These are phyloP conservation scores for Solanum peruvianum DNA, from an alignment of 257 asterid genomes.

Conservation along the genomic window DNA sequence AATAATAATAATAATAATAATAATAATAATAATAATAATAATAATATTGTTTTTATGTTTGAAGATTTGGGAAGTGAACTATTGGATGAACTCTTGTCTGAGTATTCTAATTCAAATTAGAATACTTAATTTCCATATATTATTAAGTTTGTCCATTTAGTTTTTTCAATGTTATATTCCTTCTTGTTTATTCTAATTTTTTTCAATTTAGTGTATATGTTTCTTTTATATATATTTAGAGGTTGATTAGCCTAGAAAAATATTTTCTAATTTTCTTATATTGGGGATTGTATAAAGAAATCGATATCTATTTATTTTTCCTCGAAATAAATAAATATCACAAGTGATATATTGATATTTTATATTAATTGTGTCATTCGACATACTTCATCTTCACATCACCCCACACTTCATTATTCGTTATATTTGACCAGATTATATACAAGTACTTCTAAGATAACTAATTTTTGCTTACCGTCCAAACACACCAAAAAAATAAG, in stretches of 20 bases:
- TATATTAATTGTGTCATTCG: neutral
- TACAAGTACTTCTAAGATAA: no score
- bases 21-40: neutral
- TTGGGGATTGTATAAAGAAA: no score
- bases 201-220: neutral
- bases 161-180: neutral
- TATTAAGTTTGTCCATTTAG: neutral
- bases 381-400: neutral
- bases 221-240: no score
- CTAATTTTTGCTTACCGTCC: neutral
- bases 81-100: conserved; percentile 14
- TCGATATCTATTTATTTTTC: no score
- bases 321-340: no score
- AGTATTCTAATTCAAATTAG: neutral
- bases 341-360: neutral
- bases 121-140: neutral
- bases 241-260: neutral
- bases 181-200: neutral
- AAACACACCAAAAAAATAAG: no score
- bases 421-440: no score
- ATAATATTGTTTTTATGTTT: conserved; percentile 1
- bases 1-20: neutral
- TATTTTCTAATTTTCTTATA: no score
- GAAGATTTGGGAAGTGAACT: conserved; percentile 28
- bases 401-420: neutral